Base-by-base conservation (phyloP, 495 filamentous ascomycete genomes). In the Trichoderma erinaceum region DNA sequence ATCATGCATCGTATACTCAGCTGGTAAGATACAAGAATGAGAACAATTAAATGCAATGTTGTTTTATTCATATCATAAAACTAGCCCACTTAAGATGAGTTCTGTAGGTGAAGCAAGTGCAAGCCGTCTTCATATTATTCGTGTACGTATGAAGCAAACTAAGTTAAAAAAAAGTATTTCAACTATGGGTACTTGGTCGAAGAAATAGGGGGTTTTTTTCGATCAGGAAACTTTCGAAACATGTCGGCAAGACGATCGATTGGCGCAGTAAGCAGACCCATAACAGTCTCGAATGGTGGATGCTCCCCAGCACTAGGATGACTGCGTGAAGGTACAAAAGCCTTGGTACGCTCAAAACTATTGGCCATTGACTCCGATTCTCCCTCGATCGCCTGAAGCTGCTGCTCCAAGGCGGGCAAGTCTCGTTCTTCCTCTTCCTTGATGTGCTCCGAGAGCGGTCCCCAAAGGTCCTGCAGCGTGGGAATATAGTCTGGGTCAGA, bases 341-440 rank as follows among this genome's bases (percentile, higher is more conserved):
- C 76, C 76, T 90, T 90, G 41, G 86, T 88, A 32, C 82, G 76
- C 16, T 75, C 79, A 67, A 89, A 88, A 63, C 78, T 81, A 27
- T 75, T 78, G 4, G 86, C 83, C 23, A 90, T 68, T 2, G 67
- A 38, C 43, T 77, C 74, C 8, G 81, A 84, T 1, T 78, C 76
- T 0, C 68, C 69, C 0, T 66, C 56, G 21, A 48, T 4, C 2
- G 72, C 72, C 13, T 74, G 69, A 3, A 90, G 69, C 0, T 72
- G 70, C 16, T 77, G 70, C 71, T 90, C 87, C 3, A 90, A 73
- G 15, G 78, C 78, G 0, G 87, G 81, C 1, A 90, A 68, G 65
- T 90, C 88, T 4, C 82, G 65, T 1, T 68, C 68, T 68, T 89
- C 87, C 72, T 90, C 88, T 64, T 88, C 82, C 44, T 81, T 74